Percentiles rank a stretch among this genome's conserved stretches.
Evolutionary conservation across 306 rosid genomes (phyloP).

Genomic region (Clitoria ternatea): DNA sequence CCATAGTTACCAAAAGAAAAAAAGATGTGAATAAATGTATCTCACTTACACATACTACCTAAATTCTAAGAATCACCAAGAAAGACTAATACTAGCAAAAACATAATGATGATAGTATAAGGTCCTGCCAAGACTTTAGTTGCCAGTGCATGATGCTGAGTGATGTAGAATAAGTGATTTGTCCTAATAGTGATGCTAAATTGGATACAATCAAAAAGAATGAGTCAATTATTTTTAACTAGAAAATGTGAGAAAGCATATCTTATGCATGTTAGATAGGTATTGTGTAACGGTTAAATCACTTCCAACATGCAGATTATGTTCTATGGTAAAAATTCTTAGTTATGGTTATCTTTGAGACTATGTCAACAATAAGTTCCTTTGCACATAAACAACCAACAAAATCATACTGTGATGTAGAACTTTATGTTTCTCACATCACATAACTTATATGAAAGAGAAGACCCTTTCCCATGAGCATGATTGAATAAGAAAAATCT

Average conservation of each 20-base stretch:
- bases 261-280: not conserved
- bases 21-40: too few species aligned
- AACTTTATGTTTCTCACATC: not conserved
- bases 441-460: not conserved
- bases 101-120: too few species aligned
- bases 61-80: too few species aligned
- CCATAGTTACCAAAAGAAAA: too few species aligned
- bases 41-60: too few species aligned
- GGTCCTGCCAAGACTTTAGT: constrained; percentile 60
- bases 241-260: not conserved
- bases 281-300: not conserved
- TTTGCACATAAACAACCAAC: not conserved
- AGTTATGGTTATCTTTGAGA: not conserved
- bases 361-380: not conserved
- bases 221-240: not conserved
- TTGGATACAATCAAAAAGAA: not conserved
- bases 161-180: constrained; percentile 28
- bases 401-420: not conserved
- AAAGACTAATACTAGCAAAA: too few species aligned
- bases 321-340: not conserved
- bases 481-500: not conserved
- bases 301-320: not conserved
- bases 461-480: not conserved
- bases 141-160: constrained; percentile 19
- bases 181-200: not conserved